Evolutionary conservation across 805 yeast genomes (phyloP), one percentile per base, ranked within the genome.

Genomic region (Wickerhamomyces rabaulensis): DNA sequence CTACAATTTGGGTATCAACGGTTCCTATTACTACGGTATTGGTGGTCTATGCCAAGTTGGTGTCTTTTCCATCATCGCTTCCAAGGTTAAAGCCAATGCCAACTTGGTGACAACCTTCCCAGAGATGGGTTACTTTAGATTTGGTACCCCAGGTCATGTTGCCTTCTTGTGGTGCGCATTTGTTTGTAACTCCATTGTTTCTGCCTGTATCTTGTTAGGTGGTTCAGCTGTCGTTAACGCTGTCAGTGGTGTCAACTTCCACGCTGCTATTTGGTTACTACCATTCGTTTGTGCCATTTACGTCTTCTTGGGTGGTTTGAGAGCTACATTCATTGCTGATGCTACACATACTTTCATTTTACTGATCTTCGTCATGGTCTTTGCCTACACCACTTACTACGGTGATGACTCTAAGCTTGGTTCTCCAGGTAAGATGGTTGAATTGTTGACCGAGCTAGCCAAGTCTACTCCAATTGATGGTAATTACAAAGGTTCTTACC

Each of bases 311-410:
- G 81, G 80, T 43, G 82, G 81, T 9, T 58, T 76, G 26, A 71
- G 74, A 51, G 76, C 79, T 12, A 76, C 81, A 3, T 75, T 76
- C 50, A 63, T 76, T 36, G 70, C 80, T 13, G 81, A 77, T 56
- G 76, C 75, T 57, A 65, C 69, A 16, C 80, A 75, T 57, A 73
- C 78, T 2, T 70, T 73, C 40, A 67, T 75, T 45, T 61, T 75
- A 39, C 64, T 69, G 48, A 61, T 67, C 25, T 65, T 74, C 43
- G 55, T 74, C 41, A 51, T 73, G 42, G 55, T 66, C 7, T 58
- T 70, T 17, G 57, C 58, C 5, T 73, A 45, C 16, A 21, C 19
- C 2, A 48, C 47, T 19, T 50, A 50, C 17, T 43, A 47, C 10
- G 53, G 53, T 42, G 53, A 50, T 40, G 31, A 35, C 9, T 25